These are phyloP conservation scores for Pseudozyma hubeiensis DNA, from an alignment of 1,284 basidiomycete species.

Conservation along the genomic window DNA sequence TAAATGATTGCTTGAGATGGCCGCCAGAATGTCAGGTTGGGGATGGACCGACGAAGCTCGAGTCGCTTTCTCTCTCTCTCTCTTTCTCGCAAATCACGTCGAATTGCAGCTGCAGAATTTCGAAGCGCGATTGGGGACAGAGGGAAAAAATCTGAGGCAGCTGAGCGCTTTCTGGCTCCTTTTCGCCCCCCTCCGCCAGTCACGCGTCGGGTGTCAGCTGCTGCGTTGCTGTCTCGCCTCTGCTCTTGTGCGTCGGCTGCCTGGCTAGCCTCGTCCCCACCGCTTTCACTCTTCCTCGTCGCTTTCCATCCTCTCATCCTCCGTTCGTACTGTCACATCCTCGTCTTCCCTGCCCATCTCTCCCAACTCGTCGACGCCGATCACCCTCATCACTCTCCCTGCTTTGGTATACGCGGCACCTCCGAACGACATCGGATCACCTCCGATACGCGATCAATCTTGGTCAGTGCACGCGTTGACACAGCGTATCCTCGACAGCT, in stretches of 20 bases:
- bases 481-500: neutral
- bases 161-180: constrained; percentile 4
- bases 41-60: too few relatives aligned
- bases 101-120: constrained; percentile 12
- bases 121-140: constrained; percentile 15
- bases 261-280: constrained; percentile 5
- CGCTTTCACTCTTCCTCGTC: neutral
- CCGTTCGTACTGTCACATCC: constrained; percentile 1
- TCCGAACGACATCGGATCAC: neutral
- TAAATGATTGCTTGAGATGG: too few relatives aligned
- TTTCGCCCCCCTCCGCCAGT: neutral
- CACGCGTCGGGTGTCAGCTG: constrained; percentile 15
- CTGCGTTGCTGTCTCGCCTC: constrained; percentile 10
- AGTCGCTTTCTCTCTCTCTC: neutral
- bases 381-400: too few relatives aligned
- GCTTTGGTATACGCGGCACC: neutral
- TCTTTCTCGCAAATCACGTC: constrained; percentile 10
- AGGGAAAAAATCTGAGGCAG: constrained; percentile 3
- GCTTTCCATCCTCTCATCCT: neutral
- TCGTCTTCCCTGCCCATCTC: neutral
- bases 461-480: too few relatives aligned
- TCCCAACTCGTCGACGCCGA: too few relatives aligned
- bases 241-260: neutral
- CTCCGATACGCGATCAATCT: too few relatives aligned
- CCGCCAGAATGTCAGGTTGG: too few relatives aligned